Base-by-base conservation (phyloP, 2,329 filamentous ascomycete genomes). In the Thielaviopsis populi region DNA sequence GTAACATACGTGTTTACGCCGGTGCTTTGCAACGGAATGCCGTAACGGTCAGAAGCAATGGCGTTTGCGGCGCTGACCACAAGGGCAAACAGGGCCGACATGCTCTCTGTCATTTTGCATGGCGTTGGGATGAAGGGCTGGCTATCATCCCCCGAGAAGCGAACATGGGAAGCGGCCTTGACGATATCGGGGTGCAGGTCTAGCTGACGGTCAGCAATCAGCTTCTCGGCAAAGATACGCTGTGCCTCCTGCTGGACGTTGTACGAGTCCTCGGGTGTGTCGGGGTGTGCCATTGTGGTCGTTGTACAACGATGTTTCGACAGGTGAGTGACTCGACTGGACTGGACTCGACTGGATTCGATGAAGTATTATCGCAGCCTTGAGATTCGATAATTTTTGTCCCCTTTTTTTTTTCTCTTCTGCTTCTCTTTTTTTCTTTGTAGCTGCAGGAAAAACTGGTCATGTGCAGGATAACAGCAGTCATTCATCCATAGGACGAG, bases 71-170 rank as follows among this genome's bases (percentile, higher is more conserved):
- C 43, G 30, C 46, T 63, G 41, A 62, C 67, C 67, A 66, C 74
- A 68, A 61, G 70, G 68, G 69, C 73, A 72, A 61, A 75, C 64
- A 74, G 65, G 3, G 59, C 72, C 65, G 19, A 75, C 75, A 73
- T 76, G 73, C 68, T 77, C 72, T 70, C 78, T 75, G 19, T 79
- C 69, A 59, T 73, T 71, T 22, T 77, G 74, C 68, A 77, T 73
- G 69, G 78, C 73, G 37, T 66, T 63, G 66, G 59, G 4, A 59
- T 50, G 40, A 67, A 60, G 1, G 50, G 60, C 65, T 72, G 68
- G 61, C 77, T 54, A 24, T 64, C 63, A 15, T 50, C 46, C 1
- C 63, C 63, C 19, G 48, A 22, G 27, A 64, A 61, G 24, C 27
- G 19, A 6, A 64, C 58, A 41, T 46, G 17, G 17, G 56, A 50